phyloP scores from a whole-genome alignment of 1,284 basidiomycete species.

The Cyathus pygmaeus region DNA sequence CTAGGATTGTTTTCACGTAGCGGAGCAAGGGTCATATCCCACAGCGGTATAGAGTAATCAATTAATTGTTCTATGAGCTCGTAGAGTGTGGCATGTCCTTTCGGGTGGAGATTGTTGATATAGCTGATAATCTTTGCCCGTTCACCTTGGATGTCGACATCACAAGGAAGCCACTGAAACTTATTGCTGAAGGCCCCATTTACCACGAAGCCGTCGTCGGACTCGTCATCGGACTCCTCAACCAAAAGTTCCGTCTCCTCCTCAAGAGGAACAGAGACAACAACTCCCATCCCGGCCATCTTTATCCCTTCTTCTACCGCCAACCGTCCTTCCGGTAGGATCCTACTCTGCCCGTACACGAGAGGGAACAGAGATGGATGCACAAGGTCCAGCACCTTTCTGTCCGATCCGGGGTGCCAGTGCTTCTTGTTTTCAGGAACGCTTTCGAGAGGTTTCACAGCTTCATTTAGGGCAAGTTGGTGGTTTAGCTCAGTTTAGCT shows the following conservation, averaged over 20 bases:
- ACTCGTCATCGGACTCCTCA: too few species aligned
- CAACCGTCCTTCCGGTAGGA: constrained; percentile 14
- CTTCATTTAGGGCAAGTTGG: too few species aligned
- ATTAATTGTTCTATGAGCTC: constrained; percentile 35
- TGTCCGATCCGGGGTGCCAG: constrained; percentile 56
- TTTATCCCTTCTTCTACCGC: constrained; percentile 25
- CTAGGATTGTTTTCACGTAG: constrained; percentile 3
- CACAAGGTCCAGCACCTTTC: constrained; percentile 54
- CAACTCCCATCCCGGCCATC: constrained; percentile 24
- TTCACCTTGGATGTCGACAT: constrained; percentile 20
- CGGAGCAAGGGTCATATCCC: constrained; percentile 34
- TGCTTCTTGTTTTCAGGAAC: constrained; percentile 49
- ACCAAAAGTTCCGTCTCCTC: not conserved
- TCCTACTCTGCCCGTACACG: constrained; percentile 40
- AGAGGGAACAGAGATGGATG: constrained; percentile 55
- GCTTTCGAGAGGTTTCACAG: constrained; percentile 41
- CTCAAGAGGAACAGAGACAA: constrained; percentile 10
- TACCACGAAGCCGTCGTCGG: not conserved
- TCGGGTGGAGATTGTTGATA: constrained; percentile 41
- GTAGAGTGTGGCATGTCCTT: constrained; percentile 27
- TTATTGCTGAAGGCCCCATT: constrained; percentile 18
- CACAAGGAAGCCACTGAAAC: constrained; percentile 50
- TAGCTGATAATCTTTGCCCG: constrained; percentile 27
- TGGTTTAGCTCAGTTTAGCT: too few species aligned
- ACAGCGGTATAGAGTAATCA: constrained; percentile 38